These are phyloP conservation scores for Penicillium frequentans DNA, from an alignment of 2,329 filamentous ascomycete genomes.

Conservation along the genomic window DNA sequence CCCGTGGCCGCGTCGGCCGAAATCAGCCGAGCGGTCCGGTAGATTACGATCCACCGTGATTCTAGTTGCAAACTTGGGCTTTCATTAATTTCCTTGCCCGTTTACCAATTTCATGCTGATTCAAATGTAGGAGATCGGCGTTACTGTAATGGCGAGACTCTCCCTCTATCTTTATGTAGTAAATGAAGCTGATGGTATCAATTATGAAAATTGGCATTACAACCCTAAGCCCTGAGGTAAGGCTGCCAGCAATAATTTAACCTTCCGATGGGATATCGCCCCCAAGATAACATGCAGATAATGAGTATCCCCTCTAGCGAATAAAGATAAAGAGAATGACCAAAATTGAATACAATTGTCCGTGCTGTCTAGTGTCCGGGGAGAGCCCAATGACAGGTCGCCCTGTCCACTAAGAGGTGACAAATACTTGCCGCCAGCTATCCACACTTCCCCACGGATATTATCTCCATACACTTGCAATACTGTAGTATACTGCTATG, in stretches of 20 bases:
- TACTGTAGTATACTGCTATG: no score
- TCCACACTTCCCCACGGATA: not conserved
- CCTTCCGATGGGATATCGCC: not conserved
- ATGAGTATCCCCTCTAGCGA: not conserved
- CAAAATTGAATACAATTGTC: not conserved
- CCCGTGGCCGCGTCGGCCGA: not conserved
- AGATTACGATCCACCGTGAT: not conserved
- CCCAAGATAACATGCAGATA: not conserved
- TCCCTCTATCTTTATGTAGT: no score
- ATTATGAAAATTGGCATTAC: no score
- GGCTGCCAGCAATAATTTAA: not conserved
- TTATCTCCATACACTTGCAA: no score
- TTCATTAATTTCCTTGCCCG: no score
- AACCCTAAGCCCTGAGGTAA: not conserved
- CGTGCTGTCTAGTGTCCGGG: not conserved
- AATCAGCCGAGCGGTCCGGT: not conserved
- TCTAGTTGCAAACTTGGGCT: no score
- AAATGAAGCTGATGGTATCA: no score
- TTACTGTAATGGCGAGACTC: no score
- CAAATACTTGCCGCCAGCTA: not conserved
- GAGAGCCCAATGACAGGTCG: not conserved
- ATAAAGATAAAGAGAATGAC: not conserved
- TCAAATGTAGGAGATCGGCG: no score
- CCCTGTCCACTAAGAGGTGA: not conserved
- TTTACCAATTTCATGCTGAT: no score